Evolutionary conservation across 805 yeast species (phyloP), one percentile per base, ranked within the genome.

Genomic region (Babjeviella inositovora): DNA sequence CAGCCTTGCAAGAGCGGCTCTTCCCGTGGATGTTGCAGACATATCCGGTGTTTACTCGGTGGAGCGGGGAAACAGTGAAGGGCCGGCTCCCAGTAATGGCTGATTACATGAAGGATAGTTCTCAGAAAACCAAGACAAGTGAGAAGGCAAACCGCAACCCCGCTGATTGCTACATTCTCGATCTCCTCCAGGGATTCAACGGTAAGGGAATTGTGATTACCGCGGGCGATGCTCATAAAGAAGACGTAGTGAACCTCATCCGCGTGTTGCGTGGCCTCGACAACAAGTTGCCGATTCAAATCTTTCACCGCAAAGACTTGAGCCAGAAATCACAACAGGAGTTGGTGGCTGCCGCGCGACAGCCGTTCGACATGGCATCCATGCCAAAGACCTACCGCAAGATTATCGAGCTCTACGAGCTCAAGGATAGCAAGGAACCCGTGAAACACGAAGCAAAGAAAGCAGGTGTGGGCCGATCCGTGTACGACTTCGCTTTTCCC

Each of bases 321-420:
- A 41, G 48, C 17, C 23, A 26, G 5, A 43, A 37, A 12, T 30
- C 47, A 5, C 41, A 32, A 20, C 19, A 28, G 8, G 34, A 38
- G 10, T 34, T 52, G 11, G 27, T 34, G 5, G 23, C 30, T 12
- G 38, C 31, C 15, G 29, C 44, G 15, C 25, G 47, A 28, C 16
- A 48, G 17, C 24, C 5, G 30, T 32, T 15, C 6, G 17, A 16
- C 10, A 13, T 5, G 10, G 14, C 9, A 12, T 5, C 11, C 3
- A 18, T 20, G 11, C 27, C 21, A 11, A 11, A 22, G 8, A 13
- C n/a, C n/a, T n/a, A n/a, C n/a, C n/a, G n/a, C n/a, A n/a, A n/a
- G n/a, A n/a, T n/a, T n/a, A n/a, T n/a, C n/a, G n/a, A n/a, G n/a
- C n/a, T n/a, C n/a, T n/a, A n/a, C 28, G 24, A 28, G 11, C 29